phyloP scores from a whole-genome alignment of 257 asterid genomes.

The Cinchona pubescens region DNA sequence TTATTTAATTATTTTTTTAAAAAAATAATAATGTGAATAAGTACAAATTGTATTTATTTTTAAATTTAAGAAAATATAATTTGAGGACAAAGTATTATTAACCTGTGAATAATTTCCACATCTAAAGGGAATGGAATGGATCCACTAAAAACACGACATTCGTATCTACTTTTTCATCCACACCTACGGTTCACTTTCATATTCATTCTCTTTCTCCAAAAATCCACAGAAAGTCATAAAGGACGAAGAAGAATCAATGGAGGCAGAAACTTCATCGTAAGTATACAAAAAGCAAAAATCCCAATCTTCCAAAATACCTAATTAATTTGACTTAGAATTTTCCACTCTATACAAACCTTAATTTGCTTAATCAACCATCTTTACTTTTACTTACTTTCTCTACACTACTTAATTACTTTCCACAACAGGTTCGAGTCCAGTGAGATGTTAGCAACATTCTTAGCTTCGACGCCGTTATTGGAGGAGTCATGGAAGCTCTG shows the following conservation, averaged over 20 bases:
- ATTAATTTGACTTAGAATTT: constrained; percentile 11
- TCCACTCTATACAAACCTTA: neutral
- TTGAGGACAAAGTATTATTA: too few species aligned
- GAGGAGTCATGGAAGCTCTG: constrained; percentile 73
- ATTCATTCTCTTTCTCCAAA: neutral
- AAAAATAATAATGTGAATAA: too few species aligned
- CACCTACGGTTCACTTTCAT: neutral
- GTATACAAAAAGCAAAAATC: constrained; percentile 6
- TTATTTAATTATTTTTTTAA: too few species aligned
- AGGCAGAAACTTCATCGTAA: constrained; percentile 56
- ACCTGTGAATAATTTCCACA: neutral
- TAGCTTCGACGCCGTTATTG: constrained; percentile 75
- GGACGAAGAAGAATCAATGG: constrained; percentile 37
- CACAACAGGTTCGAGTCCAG: constrained; percentile 69
- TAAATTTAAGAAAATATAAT: too few species aligned
- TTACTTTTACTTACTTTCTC: neutral
- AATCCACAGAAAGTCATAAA: constrained; percentile 13
- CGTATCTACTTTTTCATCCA: neutral
- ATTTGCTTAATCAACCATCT: neutral
- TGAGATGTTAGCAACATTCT: constrained; percentile 68
- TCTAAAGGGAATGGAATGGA: neutral
- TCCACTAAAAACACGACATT: neutral
- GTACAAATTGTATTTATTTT: too few species aligned
- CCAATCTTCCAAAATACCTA: neutral
- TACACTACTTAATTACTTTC: neutral